Base-by-base conservation (phyloP, 805 yeast genomes). In the Candida railenensis region DNA sequence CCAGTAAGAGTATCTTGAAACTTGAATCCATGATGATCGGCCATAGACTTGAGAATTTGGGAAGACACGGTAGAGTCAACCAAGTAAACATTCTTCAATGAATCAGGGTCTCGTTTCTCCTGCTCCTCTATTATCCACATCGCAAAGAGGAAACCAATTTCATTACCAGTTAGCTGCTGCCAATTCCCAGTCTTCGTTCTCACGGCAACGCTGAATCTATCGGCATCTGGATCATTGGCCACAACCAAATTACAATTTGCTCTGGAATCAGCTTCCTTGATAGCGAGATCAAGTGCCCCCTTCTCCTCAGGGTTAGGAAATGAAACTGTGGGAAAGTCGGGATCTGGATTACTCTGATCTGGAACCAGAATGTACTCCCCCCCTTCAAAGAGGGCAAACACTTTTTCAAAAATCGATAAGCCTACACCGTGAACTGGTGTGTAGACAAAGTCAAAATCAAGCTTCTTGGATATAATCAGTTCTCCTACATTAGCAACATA, bases 371-470 rank as follows among this genome's bases (percentile, higher is more conserved):
- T 3, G 22, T n/a, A 16, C n/a, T 34, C 39, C 2, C 69, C 59
- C 1, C 69, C 76, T 18, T 79, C 58, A 9, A 67, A 53, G 7
- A 60, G 50, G 28, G 76, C 58, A 0, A 15, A 22, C 15, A 81
- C 67, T 4, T 12, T 36, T 37, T 68, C 59, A 36, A 86, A 82
- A 21, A 82, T 77, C 38, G 82, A 83, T 21, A 73, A 67, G 0
- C 99, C 99, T 5, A 92, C 96, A 8, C 99, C 99, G 63, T 92
- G 98, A 85, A 92, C 83, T 19, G 98, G 96, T 0, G 98, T 92
- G 59, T 92, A 92, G 1, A 90, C 87, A 47, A 85, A 82, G 58
- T 74, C 61, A 47, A 76, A 67, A 48, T 61, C 58, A 2, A 66
- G 39, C 39, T 60, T 34, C 2, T 53, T 48, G 16, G 15, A 4